A percentile compares a stretch with the other conserved stretches of the same genome.
Conservation (phyloP, 108 stramenopile genomes). For the Cyclostephanos invisitatus region DNA sequence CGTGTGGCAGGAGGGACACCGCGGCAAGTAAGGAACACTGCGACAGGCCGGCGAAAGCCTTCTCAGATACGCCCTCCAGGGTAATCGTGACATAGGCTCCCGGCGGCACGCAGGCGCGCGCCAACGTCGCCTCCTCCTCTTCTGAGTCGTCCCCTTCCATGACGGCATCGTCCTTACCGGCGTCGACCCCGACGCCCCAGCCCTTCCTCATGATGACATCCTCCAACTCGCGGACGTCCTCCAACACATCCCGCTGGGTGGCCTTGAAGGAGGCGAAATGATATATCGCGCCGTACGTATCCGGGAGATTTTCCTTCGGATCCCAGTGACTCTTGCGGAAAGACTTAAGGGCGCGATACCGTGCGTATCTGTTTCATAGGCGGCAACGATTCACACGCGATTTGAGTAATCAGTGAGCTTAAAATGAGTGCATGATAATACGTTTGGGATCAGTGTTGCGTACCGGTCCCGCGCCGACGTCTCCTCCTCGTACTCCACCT, state of each 20-base stretch:
- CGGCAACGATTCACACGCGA: background rate
- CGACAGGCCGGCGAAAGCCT: constrained; percentile 48
- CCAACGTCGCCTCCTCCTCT: constrained; percentile 64
- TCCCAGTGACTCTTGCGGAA: constrained; percentile 96
- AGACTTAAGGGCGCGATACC: constrained; percentile 93
- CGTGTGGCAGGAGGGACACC: constrained; percentile 90
- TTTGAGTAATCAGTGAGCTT: background rate
- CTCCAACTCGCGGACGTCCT: constrained; percentile 68
- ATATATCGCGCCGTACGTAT: constrained; percentile 92
- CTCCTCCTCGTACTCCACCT: constrained; percentile 93
- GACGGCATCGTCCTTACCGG: constrained; percentile 13
- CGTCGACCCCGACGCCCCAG: constrained; percentile 29
- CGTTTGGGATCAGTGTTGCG: background rate
- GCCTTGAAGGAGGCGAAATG: constrained; percentile 90
- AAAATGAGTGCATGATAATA: background rate
- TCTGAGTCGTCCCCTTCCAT: constrained; percentile 48
- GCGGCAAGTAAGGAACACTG: constrained; percentile 68
- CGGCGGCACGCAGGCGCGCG: constrained; percentile 81
- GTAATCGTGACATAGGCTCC: constrained; percentile 89
- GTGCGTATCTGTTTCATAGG: constrained; percentile 60
- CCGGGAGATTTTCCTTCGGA: constrained; percentile 96
- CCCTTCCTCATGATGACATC: constrained; percentile 55
- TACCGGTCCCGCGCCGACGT: constrained; percentile 81
- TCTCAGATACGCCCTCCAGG: constrained; percentile 66
- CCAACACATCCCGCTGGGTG: constrained; percentile 77